Evolutionary conservation across 2,329 filamentous ascomycete genomes (phyloP), one percentile per base, ranked within the genome.

Genomic region (Blastomyces gilchristii): DNA sequence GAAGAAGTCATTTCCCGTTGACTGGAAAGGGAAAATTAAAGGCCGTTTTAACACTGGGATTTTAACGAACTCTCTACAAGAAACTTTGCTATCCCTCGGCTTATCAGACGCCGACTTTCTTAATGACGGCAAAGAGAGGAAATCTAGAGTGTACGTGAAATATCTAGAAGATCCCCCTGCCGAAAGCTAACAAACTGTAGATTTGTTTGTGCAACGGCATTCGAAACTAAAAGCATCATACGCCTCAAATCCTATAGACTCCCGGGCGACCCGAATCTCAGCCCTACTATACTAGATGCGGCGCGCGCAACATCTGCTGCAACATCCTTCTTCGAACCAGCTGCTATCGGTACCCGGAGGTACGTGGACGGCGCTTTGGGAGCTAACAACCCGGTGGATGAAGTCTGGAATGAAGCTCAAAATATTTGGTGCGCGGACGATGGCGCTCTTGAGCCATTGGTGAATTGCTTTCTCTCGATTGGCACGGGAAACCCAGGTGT

Each of bases 231-330:
- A 22, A 62, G 62, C 39, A 66, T 68, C 37, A 61, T 62, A 34
- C 67, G 68, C 52, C 68, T 74, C 25, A 65, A 68, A 64, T 71
- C 65, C 63, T 74, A 73, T 61, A 64, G 22, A 14, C 43, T 70
- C 47, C 62, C 63, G 34, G 63, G 67, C 11, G 64, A 68, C 53
- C 45, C 63, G n/a, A 66, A 68, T 60, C 67, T 69, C 28, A 53
- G 12, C 41, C 65, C 71, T 2, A 74, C 67, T 0, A 73, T 74
- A 53, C 70, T 63, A 53, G 25, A 75, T 62, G 72, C 72, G 50
- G 71, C 68, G 4, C 68, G 67, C 31, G 71, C 72, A 39, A 75
- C 72, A 54, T 74, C 71, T 45, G 71, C 72, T 16, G 70, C 69
- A 16, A 68, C 70, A 3, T 67, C 66, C 2, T 71, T 71, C 64